These are phyloP conservation scores for Hemileccinum impolitum DNA, from an alignment of 768 basidiomycete species.

Conservation along the genomic window DNA sequence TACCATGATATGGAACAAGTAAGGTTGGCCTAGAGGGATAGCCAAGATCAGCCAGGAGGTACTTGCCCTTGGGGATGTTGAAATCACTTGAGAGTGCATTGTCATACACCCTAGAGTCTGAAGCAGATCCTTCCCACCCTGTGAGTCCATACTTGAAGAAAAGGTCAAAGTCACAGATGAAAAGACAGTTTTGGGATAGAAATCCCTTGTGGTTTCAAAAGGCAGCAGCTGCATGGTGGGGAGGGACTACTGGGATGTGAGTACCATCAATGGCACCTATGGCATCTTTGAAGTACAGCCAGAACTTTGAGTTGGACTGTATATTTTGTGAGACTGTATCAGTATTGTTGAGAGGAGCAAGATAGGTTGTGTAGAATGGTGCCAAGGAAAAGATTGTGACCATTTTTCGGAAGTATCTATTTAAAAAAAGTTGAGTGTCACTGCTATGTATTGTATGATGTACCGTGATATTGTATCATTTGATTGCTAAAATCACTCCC, in stretches of 20 bases:
- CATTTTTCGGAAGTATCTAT: constrained; percentile 21
- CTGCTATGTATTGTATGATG: no score
- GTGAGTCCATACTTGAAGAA: constrained; percentile 9
- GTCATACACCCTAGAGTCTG: constrained; percentile 8
- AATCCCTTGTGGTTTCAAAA: constrained; percentile 12
- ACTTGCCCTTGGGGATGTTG: not conserved
- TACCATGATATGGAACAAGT: constrained; percentile 36
- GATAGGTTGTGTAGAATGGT: constrained; percentile 23
- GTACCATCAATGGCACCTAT: no score
- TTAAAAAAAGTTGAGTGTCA: no score
- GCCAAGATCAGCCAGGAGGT: constrained; percentile 1
- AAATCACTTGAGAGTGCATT: constrained; percentile 6
- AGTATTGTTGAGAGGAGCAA: constrained; percentile 14
- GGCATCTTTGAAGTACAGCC: constrained; percentile 31
- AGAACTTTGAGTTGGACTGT: constrained; percentile 24
- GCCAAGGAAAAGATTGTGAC: constrained; percentile 19
- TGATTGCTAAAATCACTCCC: not conserved
- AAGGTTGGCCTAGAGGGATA: constrained; percentile 16
- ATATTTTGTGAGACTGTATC: constrained; percentile 15
- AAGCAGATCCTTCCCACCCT: constrained; percentile 19
- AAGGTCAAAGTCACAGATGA: constrained; percentile 14
- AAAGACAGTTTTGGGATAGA: constrained; percentile 16
- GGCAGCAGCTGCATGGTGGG: not conserved
- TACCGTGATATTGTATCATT: not conserved
- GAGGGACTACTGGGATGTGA: constrained; percentile 30